Evolutionary conservation across 768 basidiomycete species (phyloP).

Genomic region (Rhodotorula babjevae): DNA sequence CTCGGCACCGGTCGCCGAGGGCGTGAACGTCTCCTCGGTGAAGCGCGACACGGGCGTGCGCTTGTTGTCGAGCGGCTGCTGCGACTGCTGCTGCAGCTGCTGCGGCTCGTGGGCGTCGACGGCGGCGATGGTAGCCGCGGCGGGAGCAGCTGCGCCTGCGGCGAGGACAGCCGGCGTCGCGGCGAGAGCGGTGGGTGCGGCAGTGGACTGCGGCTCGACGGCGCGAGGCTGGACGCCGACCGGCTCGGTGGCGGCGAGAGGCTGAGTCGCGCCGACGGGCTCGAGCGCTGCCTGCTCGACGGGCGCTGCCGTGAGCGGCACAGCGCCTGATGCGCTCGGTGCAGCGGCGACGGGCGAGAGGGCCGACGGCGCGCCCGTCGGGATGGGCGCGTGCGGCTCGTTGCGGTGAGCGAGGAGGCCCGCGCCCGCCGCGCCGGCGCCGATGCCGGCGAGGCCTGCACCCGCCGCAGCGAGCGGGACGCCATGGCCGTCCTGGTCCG

Average conservation of each 20-base stretch:
- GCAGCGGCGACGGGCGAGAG: background rate
- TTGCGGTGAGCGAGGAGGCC: background rate
- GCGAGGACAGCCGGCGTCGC: background rate
- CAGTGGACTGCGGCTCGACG: too few species aligned
- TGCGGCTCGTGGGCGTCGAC: too few species aligned
- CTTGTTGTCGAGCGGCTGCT: background rate
- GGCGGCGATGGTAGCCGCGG: too few species aligned
- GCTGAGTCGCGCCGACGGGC: background rate
- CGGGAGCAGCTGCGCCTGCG: background rate
- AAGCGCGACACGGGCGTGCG: conserved; percentile 21
- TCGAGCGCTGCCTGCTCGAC: background rate
- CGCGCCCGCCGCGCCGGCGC: background rate
- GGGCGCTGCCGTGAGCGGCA: too few species aligned
- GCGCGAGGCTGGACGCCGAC: background rate
- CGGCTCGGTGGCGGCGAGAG: background rate
- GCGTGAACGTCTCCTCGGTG: background rate
- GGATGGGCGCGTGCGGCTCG: background rate
- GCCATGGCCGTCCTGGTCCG: too few species aligned
- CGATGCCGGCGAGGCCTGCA: background rate
- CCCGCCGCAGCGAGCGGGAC: background rate
- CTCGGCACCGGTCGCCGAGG: background rate
- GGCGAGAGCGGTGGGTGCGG: background rate
- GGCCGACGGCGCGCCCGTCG: too few species aligned
- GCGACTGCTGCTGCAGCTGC: too few species aligned
- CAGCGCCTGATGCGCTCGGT: too few species aligned